Base-by-base conservation (phyloP, 176 grass and related monocot genomes). In the Elymus sibiricus region DNA sequence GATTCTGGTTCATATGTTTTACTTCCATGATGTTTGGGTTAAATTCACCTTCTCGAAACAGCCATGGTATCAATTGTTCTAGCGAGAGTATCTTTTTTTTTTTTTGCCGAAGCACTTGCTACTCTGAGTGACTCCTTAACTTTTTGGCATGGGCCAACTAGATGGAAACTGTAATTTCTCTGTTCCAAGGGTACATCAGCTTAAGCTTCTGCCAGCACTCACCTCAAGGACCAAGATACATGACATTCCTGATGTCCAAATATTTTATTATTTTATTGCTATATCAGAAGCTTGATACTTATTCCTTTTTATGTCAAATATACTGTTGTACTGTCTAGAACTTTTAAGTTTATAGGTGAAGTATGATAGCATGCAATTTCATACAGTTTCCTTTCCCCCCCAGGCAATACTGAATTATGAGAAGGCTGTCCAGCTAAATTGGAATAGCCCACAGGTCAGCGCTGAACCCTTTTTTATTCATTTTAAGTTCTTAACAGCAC, bases 391-490 rank as follows among this genome's bases (percentile, higher is more conserved):
- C 22, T 0, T 66, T 81, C 76, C 1, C 83, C 76, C 70, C 69
- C 82, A 99, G 97, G 92, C 97, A 84, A 99, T 95, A 90, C 66
- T 90, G 85, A 99, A 96, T 70, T 99, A 99, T 80, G 92, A 94
- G 63, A 99, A 93, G 87, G 97, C 92, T 84, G 97, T 99, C 74
- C 91, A 93, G 73, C 97, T 99, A 34, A 99, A 97, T 81, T 99
- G 97, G 97, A 99, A 99, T 89, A 99, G 94, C 27, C 97, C 97
- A 53, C 97, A 99, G 97, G 97, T 99, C 62, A 86, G 64, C 7
- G 8, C 32, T 72, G 55, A 84, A 72, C 37, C 26, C 3, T 55
- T 76, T 68, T 82, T 76, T 82, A 17, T 67, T 31, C 84, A 77
- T 79, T 32, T 80, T 40, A 37, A 74, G 39, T 74, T 79, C 32